phyloP scores from a whole-genome alignment of 768 basidiomycete species.

The Pisolithus orientalis region DNA sequence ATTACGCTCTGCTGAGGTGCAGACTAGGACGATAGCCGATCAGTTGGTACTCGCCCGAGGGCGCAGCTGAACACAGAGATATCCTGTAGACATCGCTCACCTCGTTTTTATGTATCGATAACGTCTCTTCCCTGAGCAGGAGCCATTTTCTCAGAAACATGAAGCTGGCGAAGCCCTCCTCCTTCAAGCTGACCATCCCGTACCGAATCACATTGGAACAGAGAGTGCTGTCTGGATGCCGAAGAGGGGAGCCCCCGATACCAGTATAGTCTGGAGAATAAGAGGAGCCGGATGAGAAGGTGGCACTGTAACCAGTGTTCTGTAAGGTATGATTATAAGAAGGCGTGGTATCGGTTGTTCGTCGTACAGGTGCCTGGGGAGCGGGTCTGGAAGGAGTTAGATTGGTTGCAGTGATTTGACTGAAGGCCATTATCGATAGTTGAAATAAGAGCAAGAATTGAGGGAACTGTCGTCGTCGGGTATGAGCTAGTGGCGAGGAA shows the following conservation, averaged over 20 bases:
- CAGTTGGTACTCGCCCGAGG: background rate
- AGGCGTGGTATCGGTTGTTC: conserved; percentile 32
- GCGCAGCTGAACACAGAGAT: background rate
- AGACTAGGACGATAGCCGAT: conserved; percentile 29
- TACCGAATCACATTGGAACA: conserved; percentile 49
- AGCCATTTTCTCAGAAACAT: conserved; percentile 91
- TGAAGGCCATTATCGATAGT: conserved; percentile 38
- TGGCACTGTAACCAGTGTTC: conserved; percentile 53
- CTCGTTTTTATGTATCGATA: conserved; percentile 89
- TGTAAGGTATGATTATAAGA: conserved; percentile 37
- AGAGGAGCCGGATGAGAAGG: conserved; percentile 54
- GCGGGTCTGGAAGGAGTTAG: conserved; percentile 76
- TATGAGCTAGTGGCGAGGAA: no score
- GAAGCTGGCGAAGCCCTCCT: conserved; percentile 89
- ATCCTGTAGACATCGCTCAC: conserved; percentile 37
- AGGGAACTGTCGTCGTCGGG: no score
- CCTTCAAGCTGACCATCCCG: conserved; percentile 84
- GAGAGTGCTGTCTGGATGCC: conserved; percentile 32
- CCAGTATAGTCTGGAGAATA: conserved; percentile 68
- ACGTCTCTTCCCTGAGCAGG: conserved; percentile 69
- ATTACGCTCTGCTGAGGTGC: conserved; percentile 57
- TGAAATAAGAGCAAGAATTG: conserved; percentile 8
- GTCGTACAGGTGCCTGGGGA: conserved; percentile 59
- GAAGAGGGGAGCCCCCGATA: conserved; percentile 74
- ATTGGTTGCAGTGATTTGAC: conserved; percentile 47